Evolutionary conservation across 1,284 basidiomycete genomes (phyloP), one percentile per base, ranked within the genome.

Genomic region (Apiotrichum gracile): DNA sequence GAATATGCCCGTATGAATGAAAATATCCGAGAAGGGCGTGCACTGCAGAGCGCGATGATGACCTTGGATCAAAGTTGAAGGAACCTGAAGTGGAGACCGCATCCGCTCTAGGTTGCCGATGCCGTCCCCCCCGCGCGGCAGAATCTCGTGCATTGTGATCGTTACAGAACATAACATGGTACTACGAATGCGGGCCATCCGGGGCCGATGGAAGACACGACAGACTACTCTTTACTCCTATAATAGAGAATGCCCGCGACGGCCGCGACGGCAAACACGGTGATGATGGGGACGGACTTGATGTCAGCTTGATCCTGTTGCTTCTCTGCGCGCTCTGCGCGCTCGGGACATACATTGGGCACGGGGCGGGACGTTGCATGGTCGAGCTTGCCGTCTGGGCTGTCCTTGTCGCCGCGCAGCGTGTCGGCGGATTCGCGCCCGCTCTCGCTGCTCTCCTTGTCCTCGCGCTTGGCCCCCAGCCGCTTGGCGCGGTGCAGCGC

Each of bases 391-490:
- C 49, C 44, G 19, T 53, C 55, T 3, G 37, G 34, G 27, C 14
- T 34, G 37, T 58, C 53, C 48, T 57, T 61, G 21, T 61, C 59
- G 22, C 53, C 69, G 46, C 67, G 61, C 40, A 73, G 40, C 4
- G 71, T 70, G 52, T 68, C 67, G 17, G 64, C 69, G 8, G 66
- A 68, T 42, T 71, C 69, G 45, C 64, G 61, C 12, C 67, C 68
- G 37, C 67, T 69, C 37, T 69, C 68, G 21, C 61, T 63, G 17
- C 62, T 64, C 19, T 61, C 57, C 39, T 68, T 66, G 25, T 66
- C 64, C n/a, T 53, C 51, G 7, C 40, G 24, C n/a, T n/a, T n/a
- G 12, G 21, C 35, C 4, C 38, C 40, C 8, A 34, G n/a, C 37
- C 47, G 47, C 37, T 45, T 54, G 19, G 49, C 51, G 13, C 55